These are phyloP conservation scores for Antrodiella citrinella DNA, from an alignment of 768 basidiomycete genomes.

Conservation along the genomic window DNA sequence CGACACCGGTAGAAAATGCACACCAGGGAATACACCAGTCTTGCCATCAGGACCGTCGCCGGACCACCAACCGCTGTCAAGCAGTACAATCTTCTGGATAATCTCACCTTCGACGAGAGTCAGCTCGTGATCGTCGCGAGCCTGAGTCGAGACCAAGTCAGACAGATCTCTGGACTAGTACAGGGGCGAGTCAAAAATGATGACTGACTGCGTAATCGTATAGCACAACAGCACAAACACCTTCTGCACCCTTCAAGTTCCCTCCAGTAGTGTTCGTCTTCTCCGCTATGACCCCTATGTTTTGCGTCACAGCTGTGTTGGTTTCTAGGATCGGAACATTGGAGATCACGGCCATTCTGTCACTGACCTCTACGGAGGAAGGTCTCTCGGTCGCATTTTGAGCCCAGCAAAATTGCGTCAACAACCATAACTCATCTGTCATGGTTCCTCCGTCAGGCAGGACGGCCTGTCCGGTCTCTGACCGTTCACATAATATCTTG, in stretches of 20 bases:
- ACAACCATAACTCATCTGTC: background rate
- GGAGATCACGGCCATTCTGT: background rate
- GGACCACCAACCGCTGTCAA: conserved; percentile 91
- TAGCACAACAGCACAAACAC: too few relatives aligned
- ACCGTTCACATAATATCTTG: background rate
- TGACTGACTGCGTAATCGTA: too few relatives aligned
- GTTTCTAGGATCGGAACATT: too few relatives aligned
- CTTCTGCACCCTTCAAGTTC: too few relatives aligned
- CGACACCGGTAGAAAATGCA: conserved; percentile 12
- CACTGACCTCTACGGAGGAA: background rate
- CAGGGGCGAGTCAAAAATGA: too few relatives aligned
- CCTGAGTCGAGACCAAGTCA: background rate
- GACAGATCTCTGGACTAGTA: too few relatives aligned
- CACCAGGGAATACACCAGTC: conserved; percentile 81
- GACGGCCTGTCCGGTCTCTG: background rate
- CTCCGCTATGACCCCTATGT: background rate
- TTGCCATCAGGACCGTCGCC: conserved; percentile 67
- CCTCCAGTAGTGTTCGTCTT: too few relatives aligned
- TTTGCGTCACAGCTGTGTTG: background rate
- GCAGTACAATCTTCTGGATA: conserved; percentile 74
- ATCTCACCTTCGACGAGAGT: conserved; percentile 70
- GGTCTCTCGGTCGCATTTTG: background rate
- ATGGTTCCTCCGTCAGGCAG: background rate
- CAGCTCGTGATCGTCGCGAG: conserved; percentile 49
- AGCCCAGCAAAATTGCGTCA: background rate